Percentiles rank a stretch among this genome's conserved stretches.
Evolutionary conservation across 139 green algal species (phyloP).

Genomic region (Coelastrella sp.): DNA sequence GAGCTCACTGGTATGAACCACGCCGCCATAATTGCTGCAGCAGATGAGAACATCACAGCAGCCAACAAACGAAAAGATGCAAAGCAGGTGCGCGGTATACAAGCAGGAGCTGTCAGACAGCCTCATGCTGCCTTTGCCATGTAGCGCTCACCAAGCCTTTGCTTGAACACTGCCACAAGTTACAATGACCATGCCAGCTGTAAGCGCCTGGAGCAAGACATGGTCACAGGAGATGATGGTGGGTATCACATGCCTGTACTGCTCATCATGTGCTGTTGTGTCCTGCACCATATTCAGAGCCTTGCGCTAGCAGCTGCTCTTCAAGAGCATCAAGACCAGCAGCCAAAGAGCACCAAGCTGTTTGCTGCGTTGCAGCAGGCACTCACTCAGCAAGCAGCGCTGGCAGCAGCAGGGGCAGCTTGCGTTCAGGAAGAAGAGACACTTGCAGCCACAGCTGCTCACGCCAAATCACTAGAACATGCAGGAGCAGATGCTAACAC

Average conservation of each 20-base stretch:
- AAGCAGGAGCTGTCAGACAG: background rate
- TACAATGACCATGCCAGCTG: too few species aligned
- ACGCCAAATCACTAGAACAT: background rate
- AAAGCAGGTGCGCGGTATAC: constrained; percentile 11
- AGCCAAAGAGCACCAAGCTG: constrained; percentile 16
- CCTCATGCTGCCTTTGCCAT: background rate
- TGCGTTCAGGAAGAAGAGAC: background rate
- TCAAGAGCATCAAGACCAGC: background rate
- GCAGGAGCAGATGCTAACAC: background rate
- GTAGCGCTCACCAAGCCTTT: too few species aligned
- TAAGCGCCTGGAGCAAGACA: background rate
- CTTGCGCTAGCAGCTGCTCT: background rate
- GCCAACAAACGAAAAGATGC: background rate
- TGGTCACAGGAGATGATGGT: background rate
- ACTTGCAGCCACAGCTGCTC: background rate
- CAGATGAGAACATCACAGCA: background rate
- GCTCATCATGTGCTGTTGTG: background rate
- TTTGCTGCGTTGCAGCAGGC: constrained; percentile 25
- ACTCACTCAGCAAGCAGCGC: constrained; percentile 22
- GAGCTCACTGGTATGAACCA: constrained; percentile 73
- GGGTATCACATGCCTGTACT: background rate
- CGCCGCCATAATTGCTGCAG: constrained; percentile 42
- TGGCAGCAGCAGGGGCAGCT: constrained; percentile 10
- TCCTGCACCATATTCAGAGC: background rate
- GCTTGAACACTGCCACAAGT: too few species aligned